phyloP scores from a whole-genome alignment of 108 stramenopile species.

The Skeletonema marinoi region DNA sequence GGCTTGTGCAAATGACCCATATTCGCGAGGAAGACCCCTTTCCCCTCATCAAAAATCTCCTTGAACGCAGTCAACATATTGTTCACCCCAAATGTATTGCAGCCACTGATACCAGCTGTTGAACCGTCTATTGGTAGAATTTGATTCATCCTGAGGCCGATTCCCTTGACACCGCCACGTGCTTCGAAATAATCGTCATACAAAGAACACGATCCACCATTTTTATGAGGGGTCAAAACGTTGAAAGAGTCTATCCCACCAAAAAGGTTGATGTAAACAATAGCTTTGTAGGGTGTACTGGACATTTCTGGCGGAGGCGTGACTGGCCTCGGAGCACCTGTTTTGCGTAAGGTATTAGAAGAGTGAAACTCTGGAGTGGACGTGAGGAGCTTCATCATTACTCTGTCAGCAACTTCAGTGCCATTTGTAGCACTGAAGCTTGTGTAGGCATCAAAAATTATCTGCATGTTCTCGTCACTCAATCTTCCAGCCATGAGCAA shows the following conservation, averaged over 20 bases:
- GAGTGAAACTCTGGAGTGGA: conserved; percentile 59
- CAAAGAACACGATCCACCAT: conserved; percentile 13
- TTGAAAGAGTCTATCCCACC: conserved; percentile 56
- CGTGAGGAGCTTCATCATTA: conserved; percentile 33
- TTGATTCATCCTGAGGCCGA: conserved; percentile 30
- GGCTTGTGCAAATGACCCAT: conserved; percentile 51
- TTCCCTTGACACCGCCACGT: conserved; percentile 30
- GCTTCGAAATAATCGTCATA: conserved; percentile 44
- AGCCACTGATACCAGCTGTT: conserved; percentile 34
- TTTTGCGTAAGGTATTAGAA: conserved; percentile 33
- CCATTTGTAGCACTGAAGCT: conserved; percentile 25
- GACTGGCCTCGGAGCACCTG: conserved; percentile 24
- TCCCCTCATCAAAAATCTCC: conserved; percentile 49
- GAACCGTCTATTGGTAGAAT: conserved; percentile 45
- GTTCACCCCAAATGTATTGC: conserved; percentile 55
- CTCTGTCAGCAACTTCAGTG: conserved; percentile 25
- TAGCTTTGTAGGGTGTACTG: conserved; percentile 43
- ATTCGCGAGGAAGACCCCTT: conserved; percentile 47
- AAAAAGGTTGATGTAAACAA: conserved; percentile 40
- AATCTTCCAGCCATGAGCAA: conserved; percentile 66
- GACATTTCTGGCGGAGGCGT: conserved; percentile 36
- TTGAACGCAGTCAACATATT: conserved; percentile 30
- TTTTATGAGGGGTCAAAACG: conserved; percentile 38
- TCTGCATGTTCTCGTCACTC: conserved; percentile 30
- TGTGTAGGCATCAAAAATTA: conserved; percentile 24